Percentiles rank a stretch among this genome's conserved stretches.
Conservation (phyloP, 176 grass and related monocot genomes). For the Chrysopogon serrulatus region DNA sequence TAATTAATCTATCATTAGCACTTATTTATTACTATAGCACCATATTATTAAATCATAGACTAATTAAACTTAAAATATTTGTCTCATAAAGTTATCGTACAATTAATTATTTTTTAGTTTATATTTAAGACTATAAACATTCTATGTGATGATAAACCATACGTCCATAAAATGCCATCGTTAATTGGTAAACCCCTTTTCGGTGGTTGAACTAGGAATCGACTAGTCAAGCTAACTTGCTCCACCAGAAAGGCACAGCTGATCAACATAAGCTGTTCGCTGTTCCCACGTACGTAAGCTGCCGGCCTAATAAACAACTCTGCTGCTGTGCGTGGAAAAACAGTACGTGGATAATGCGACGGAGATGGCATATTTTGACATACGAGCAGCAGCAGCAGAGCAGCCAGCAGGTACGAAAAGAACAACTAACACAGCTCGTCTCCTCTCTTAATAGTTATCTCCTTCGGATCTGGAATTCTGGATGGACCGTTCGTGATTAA, state of each 20-base stretch:
- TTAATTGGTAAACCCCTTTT: not conserved
- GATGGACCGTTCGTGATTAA: not conserved
- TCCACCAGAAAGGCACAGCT: not conserved
- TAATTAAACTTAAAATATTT: too few species aligned
- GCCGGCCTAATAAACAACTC: not conserved
- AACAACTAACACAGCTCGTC: not conserved
- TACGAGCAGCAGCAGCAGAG: not conserved
- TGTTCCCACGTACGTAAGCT: not conserved
- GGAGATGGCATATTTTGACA: not conserved
- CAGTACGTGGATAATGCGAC: not conserved
- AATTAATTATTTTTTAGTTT: too few species aligned
- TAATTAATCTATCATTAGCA: too few species aligned
- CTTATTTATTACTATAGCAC: too few species aligned
- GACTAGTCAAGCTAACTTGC: constrained; percentile 2
- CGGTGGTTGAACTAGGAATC: constrained; percentile 5
- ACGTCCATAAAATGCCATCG: not conserved
- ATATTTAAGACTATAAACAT: too few species aligned
- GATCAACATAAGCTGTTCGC: not conserved
- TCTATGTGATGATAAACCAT: too few species aligned
- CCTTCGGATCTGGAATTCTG: not conserved
- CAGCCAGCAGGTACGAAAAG: not conserved
- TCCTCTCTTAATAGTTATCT: not conserved
- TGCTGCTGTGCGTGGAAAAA: not conserved
- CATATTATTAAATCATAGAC: too few species aligned
- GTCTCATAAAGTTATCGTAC: too few species aligned